Percentiles rank a stretch among this genome's conserved stretches.
phyloP scores from a whole-genome alignment of 257 asterid species.

The Coffea eugenioides region DNA sequence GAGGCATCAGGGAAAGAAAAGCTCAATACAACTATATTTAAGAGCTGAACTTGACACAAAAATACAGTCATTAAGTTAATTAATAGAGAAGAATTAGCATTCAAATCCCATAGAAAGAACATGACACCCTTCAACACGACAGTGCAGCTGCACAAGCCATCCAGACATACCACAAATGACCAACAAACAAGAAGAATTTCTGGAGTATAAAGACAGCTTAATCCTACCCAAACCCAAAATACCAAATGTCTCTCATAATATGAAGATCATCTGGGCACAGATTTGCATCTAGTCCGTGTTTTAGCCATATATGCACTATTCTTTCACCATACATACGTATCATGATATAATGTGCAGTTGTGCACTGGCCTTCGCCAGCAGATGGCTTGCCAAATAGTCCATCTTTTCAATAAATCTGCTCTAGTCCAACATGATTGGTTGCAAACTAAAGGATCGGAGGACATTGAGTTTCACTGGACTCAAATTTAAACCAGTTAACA shows the following conservation, averaged over 20 bases:
- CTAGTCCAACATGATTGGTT: neutral
- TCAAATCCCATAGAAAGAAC: neutral
- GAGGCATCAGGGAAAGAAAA: neutral
- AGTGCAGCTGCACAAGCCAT: neutral
- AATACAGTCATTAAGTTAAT: constrained; percentile 5
- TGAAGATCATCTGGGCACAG: neutral
- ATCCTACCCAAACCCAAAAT: neutral
- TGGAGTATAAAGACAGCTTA: neutral
- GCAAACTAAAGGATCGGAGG: neutral
- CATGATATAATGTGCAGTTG: no score
- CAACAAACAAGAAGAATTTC: neutral
- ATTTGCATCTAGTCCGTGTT: neutral
- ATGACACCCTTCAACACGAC: neutral
- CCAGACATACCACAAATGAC: neutral
- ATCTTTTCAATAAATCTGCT: neutral
- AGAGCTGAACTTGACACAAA: neutral
- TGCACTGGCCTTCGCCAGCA: no score
- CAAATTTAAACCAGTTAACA: neutral
- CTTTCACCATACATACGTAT: no score
- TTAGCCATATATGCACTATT: neutral
- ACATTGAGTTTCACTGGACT: neutral
- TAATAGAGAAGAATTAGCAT: neutral
- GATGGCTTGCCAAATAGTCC: no score
- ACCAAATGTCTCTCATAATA: neutral
- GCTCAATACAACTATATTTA: neutral